Evolutionary conservation across 2,329 filamentous ascomycete genomes (phyloP).

Genomic region (Neofusicoccum kwambonambiense): DNA sequence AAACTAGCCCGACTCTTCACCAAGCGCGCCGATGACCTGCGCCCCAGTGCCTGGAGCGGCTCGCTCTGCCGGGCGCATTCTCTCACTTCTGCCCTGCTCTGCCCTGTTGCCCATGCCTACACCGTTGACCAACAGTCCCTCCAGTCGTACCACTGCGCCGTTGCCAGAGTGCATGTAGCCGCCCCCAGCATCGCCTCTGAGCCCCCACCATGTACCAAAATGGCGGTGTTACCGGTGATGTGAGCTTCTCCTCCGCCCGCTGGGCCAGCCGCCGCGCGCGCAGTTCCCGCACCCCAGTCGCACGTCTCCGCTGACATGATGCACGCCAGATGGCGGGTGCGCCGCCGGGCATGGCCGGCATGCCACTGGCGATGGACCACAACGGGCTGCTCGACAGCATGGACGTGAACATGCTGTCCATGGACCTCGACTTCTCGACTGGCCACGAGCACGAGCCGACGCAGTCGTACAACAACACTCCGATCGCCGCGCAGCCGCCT

Average conservation of each 20-base stretch:
- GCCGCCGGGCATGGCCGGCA: conserved; percentile 27
- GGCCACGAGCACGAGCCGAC: conserved; percentile 29
- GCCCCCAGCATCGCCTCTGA: conserved; percentile 19
- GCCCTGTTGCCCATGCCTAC: conserved; percentile 15
- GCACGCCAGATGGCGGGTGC: conserved; percentile 14
- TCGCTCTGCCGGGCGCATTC: conserved; percentile 16
- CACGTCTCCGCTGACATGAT: conserved; percentile 18
- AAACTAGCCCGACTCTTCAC: conserved; percentile 12
- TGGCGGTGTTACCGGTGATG: conserved; percentile 23
- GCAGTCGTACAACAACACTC: conserved; percentile 27
- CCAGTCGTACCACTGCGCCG: conserved; percentile 13
- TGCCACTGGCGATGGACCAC: conserved; percentile 29
- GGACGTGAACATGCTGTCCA: conserved; percentile 47
- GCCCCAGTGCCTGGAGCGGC: conserved; percentile 13
- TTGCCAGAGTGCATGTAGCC: conserved; percentile 18
- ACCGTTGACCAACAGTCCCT: conserved; percentile 14
- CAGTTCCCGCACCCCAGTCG: conserved; percentile 8
- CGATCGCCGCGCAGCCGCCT: conserved; percentile 29
- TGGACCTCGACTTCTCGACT: conserved; percentile 46
- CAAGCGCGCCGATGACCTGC: conserved; percentile 11
- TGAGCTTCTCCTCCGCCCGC: conserved; percentile 4
- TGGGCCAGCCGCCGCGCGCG: conserved; percentile 1
- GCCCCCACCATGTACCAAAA: conserved; percentile 34
- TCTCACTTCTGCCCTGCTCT: conserved; percentile 12
- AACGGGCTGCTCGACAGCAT: conserved; percentile 41